Percentiles rank a stretch among this genome's conserved stretches.
phyloP scores from a whole-genome alignment of 495 filamentous ascomycete species.

The Massariosphaeria phaeospora region DNA sequence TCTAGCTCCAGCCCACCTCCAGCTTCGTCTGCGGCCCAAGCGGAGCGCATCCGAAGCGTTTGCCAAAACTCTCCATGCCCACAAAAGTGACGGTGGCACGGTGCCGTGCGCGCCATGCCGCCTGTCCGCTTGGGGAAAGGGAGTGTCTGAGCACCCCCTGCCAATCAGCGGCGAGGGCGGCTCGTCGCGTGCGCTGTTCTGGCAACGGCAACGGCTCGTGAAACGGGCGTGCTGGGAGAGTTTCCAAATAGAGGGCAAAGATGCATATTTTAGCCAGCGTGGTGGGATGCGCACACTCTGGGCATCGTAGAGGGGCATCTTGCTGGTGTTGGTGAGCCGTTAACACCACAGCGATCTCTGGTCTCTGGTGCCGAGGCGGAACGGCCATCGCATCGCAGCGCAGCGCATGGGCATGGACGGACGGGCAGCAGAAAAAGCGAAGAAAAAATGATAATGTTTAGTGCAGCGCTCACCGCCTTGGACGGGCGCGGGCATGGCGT shows the following conservation, averaged over 20 bases:
- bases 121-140: constrained; percentile 6
- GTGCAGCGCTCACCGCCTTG: constrained; percentile 20
- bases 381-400: too few species aligned
- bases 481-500: constrained; percentile 13
- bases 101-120: constrained; percentile 3
- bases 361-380: background rate
- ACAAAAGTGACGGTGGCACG: constrained; percentile 24
- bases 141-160: constrained; percentile 8
- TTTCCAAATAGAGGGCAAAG: constrained; percentile 10
- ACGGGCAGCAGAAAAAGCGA: background rate
- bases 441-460: constrained; percentile 12
- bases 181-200: constrained; percentile 22
- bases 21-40: constrained; percentile 11
- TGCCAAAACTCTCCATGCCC: constrained; percentile 1
- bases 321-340: too few species aligned
- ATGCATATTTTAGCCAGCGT: constrained; percentile 6
- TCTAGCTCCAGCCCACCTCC: background rate
- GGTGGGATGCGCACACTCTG: background rate
- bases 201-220: constrained; percentile 13
- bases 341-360: too few species aligned
- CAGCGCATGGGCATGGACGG: too few species aligned
- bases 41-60: constrained; percentile 24
- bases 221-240: constrained; percentile 11
- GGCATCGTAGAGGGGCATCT: too few species aligned
- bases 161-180: constrained; percentile 6